Evolutionary conservation across 495 filamentous ascomycete species (phyloP).

Genomic region (Annulohypoxylon stygium): DNA sequence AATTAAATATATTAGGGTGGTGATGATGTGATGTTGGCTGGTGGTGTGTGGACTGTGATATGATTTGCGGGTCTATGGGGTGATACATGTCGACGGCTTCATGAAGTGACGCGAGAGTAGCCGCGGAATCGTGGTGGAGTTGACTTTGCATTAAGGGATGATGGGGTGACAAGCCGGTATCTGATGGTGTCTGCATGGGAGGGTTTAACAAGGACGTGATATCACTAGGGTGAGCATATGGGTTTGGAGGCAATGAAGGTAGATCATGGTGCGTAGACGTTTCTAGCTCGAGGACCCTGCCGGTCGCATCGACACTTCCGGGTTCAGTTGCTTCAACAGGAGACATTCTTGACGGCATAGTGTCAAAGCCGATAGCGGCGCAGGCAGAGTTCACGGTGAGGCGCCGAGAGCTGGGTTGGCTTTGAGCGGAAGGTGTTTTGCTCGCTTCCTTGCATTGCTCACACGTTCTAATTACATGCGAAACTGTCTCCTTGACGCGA

Average conservation of each 20-base stretch:
- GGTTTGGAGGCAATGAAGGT: slow-evolving; percentile 46
- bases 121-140: slow-evolving; percentile 47
- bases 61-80: slow-evolving; percentile 66
- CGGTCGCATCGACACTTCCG: slow-evolving; percentile 34
- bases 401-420: slow-evolving; percentile 25
- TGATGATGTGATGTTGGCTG: slow-evolving; percentile 34
- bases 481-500: slow-evolving; percentile 98
- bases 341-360: slow-evolving; percentile 40
- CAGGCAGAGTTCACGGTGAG: slow-evolving; percentile 42
- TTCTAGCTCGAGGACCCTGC: slow-evolving; percentile 50
- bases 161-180: slow-evolving; percentile 49
- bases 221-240: slow-evolving; percentile 54
- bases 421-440: slow-evolving; percentile 61
- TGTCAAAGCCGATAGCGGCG: slow-evolving; percentile 1
- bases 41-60: slow-evolving; percentile 53
- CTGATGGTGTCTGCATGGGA: slow-evolving; percentile 43
- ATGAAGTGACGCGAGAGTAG: slow-evolving; percentile 45
- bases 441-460: slow-evolving; percentile 86
- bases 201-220: slow-evolving; percentile 53
- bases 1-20: slow-evolving; percentile 40
- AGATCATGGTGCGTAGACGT: slow-evolving; percentile 36
- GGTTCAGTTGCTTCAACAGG: slow-evolving; percentile 36
- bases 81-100: slow-evolving; percentile 55
- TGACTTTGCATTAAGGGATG: slow-evolving; percentile 50
- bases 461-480: slow-evolving; percentile 92